Evolutionary conservation across 768 basidiomycete genomes (phyloP).

Genomic region (Lactarius vividus): DNA sequence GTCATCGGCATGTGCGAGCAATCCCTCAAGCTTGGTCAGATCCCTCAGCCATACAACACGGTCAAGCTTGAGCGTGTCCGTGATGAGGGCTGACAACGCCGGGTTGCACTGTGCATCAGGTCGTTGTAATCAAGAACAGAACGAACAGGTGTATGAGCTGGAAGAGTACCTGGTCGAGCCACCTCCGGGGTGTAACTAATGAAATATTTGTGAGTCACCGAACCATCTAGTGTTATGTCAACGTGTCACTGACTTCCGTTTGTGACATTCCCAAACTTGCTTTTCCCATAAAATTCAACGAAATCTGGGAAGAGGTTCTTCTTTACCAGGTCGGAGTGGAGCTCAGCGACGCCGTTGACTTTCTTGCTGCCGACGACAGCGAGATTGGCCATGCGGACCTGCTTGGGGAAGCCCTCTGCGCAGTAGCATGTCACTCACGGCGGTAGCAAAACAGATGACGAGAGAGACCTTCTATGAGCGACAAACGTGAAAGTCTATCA

Average conservation of each 20-base stretch:
- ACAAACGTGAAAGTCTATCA: constrained; percentile 80
- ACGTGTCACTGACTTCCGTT: constrained; percentile 66
- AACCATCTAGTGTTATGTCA: not conserved
- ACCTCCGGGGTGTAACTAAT: constrained; percentile 85
- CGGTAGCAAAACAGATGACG: not conserved
- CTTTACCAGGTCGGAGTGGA: constrained; percentile 87
- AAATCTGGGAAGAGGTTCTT: constrained; percentile 88
- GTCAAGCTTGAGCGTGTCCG: constrained; percentile 70
- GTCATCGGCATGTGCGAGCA: constrained; percentile 71
- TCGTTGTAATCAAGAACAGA: constrained; percentile 27
- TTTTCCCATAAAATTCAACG: constrained; percentile 85
- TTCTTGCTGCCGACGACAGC: constrained; percentile 86
- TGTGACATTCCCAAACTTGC: constrained; percentile 92
- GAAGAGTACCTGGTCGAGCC: constrained; percentile 70
- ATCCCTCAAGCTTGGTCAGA: constrained; percentile 69
- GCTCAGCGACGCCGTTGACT: constrained; percentile 96
- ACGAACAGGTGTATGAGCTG: not conserved
- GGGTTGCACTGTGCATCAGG: constrained; percentile 69
- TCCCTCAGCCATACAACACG: constrained; percentile 85
- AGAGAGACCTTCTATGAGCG: constrained; percentile 76
- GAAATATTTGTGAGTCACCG: not conserved
- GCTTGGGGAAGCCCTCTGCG: constrained; percentile 79
- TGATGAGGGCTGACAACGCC: constrained; percentile 78
- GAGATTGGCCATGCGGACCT: constrained; percentile 87
- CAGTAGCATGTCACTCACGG: not conserved